phyloP scores from a whole-genome alignment of 768 basidiomycete species.

The Trametes sanguinea region DNA sequence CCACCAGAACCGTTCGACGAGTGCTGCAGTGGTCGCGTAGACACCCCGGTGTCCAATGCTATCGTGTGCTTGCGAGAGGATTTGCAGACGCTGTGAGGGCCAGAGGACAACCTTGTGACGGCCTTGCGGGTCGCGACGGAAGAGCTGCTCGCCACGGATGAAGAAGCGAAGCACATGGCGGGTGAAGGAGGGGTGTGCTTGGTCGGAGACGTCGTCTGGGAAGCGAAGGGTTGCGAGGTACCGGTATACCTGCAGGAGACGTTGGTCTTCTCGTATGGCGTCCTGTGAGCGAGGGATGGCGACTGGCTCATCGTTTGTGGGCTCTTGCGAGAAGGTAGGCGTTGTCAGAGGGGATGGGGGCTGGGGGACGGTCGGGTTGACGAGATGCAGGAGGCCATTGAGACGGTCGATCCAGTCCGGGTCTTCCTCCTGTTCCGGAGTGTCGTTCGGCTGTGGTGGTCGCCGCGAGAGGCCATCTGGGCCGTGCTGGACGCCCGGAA shows the following conservation, averaged over 20 bases:
- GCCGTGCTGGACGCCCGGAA: constrained; percentile 33
- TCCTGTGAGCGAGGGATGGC: neutral
- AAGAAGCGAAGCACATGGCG: constrained; percentile 4
- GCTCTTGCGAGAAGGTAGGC: no score
- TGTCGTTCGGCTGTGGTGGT: neutral
- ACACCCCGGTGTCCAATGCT: no score
- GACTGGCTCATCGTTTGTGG: neutral
- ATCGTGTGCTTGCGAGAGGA: constrained; percentile 18
- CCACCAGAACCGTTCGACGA: no score
- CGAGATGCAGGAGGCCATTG: no score
- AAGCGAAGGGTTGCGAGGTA: neutral
- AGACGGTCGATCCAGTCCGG: constrained; percentile 19
- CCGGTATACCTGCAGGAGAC: neutral
- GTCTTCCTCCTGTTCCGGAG: no score
- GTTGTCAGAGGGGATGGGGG: no score
- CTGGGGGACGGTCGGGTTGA: no score
- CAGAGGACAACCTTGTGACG: constrained; percentile 24
- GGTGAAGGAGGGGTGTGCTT: no score
- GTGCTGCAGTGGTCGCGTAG: no score
- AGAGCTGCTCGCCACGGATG: constrained; percentile 12
- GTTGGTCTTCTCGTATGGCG: constrained; percentile 1
- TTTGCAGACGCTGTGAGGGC: neutral
- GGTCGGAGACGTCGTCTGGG: neutral
- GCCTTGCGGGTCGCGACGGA: constrained; percentile 15
- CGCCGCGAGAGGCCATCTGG: constrained; percentile 38